phyloP scores from a whole-genome alignment of 148 eudicot genomes.

The Heliamphora exappendiculata region DNA sequence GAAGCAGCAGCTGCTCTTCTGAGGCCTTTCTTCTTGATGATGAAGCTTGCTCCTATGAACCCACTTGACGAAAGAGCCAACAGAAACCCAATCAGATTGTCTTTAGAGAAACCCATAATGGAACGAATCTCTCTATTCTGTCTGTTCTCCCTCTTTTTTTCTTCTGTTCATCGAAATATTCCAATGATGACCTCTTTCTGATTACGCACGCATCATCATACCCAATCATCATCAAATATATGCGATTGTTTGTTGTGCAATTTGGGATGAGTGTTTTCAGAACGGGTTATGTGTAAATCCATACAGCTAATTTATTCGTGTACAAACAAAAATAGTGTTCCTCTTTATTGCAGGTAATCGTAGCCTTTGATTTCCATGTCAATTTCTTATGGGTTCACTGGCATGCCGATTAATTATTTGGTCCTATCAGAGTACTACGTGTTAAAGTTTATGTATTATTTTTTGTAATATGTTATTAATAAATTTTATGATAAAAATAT shows the following conservation, averaged over 20 bases:
- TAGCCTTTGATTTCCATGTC: background rate
- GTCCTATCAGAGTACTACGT: too few species aligned
- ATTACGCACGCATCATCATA: background rate
- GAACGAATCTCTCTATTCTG: constrained; percentile 24
- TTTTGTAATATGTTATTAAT: too few species aligned
- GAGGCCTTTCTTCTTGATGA: constrained; percentile 73
- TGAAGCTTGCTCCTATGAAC: constrained; percentile 69
- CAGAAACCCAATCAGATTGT: constrained; percentile 51
- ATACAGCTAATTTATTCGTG: background rate
- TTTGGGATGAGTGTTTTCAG: background rate
- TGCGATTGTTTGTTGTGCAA: background rate
- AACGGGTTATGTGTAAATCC: background rate
- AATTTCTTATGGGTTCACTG: background rate
- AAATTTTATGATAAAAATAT: too few species aligned
- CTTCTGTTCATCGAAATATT: constrained; percentile 29
- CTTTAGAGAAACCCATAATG: constrained; percentile 39
- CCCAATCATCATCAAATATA: background rate
- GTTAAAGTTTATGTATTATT: too few species aligned
- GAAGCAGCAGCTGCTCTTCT: constrained; percentile 60
- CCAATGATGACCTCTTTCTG: background rate
- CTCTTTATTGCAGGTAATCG: background rate
- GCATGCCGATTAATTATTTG: too few species aligned
- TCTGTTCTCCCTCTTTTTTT: constrained; percentile 23
- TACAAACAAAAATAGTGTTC: background rate
- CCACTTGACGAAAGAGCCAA: constrained; percentile 62